phyloP scores from a whole-genome alignment of 768 basidiomycete species.

The Pleurotus cornucopiae region DNA sequence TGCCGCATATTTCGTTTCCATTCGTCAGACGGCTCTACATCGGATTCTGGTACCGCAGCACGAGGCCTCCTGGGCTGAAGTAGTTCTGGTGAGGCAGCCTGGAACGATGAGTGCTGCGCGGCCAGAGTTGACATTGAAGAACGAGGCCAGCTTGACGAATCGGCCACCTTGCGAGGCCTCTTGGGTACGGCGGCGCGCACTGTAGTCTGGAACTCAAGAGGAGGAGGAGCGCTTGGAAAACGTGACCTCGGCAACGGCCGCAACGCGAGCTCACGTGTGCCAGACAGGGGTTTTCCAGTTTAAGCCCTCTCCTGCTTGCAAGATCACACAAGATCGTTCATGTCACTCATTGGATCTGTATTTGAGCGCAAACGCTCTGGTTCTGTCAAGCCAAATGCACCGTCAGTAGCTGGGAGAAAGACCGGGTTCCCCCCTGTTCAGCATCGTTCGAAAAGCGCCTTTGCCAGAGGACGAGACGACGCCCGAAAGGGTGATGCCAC shows the following conservation, averaged over 20 bases:
- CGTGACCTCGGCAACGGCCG: no score
- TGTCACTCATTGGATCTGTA: conserved; percentile 37
- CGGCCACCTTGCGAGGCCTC: neutral
- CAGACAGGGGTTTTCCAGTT: no score
- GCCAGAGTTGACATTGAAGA: conserved; percentile 9
- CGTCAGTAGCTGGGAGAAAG: conserved; percentile 23
- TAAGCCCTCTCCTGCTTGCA: no score
- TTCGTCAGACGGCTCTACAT: conserved; percentile 47
- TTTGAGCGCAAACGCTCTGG: conserved; percentile 38
- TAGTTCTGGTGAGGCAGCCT: neutral
- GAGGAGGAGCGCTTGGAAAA: no score
- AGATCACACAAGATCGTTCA: neutral
- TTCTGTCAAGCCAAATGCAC: conserved; percentile 16
- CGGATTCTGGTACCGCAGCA: conserved; percentile 9
- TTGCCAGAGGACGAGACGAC: conserved; percentile 45
- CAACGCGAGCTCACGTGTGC: no score
- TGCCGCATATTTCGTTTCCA: conserved; percentile 45
- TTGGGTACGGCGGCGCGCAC: no score
- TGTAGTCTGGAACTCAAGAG: no score
- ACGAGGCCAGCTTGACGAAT: conserved; percentile 6
- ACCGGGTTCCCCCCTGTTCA: conserved; percentile 62
- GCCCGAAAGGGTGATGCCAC: conserved; percentile 17
- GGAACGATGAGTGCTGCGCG: neutral
- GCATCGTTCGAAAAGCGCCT: conserved; percentile 64
- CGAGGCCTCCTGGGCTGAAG: conserved; percentile 1